A percentile compares a stretch with the other conserved stretches of the same genome.
Conservation (phyloP, 306 rosid species). For the Cucurbita argyrosperma region DNA sequence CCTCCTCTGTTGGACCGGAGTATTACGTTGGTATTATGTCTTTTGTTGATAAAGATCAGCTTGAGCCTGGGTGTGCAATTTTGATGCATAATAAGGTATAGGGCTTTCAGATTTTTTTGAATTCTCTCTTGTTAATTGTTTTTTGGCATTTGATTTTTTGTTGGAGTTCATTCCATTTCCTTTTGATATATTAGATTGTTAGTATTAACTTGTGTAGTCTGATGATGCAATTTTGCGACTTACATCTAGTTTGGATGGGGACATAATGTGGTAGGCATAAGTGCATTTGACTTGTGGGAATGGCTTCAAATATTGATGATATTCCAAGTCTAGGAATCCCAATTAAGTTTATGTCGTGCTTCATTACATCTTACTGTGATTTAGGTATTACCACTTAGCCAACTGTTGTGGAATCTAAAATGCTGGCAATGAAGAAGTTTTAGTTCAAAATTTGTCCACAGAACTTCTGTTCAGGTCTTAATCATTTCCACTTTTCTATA, state of each 20-base stretch:
- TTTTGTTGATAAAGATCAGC: slow-evolving; percentile 90
- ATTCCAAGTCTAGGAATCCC: not conserved
- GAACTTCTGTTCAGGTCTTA: not conserved
- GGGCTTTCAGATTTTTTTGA: slow-evolving; percentile 1
- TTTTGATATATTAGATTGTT: not conserved
- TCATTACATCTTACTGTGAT: not conserved
- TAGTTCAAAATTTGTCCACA: not conserved
- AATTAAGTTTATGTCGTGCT: not conserved
- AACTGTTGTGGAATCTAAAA: not conserved
- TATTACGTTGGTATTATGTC: slow-evolving; percentile 87
- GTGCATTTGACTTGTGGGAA: not conserved
- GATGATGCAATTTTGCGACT: not conserved
- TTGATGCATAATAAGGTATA: slow-evolving; percentile 92
- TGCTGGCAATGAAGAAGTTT: not conserved
- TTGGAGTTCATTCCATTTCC: not conserved
- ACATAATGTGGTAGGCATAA: not conserved
- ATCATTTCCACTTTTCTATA: not conserved
- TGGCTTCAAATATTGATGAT: not conserved
- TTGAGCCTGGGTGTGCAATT: slow-evolving; percentile 94
- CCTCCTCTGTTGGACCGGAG: slow-evolving; percentile 94
- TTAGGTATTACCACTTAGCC: not conserved
- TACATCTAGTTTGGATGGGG: not conserved
- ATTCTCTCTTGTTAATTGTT: not conserved
- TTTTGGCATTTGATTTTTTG: not conserved
- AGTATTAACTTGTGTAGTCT: not conserved